Evolutionary conservation across 768 basidiomycete genomes (phyloP), one percentile per base, ranked within the genome.

Genomic region (Termitomyces sp.): DNA sequence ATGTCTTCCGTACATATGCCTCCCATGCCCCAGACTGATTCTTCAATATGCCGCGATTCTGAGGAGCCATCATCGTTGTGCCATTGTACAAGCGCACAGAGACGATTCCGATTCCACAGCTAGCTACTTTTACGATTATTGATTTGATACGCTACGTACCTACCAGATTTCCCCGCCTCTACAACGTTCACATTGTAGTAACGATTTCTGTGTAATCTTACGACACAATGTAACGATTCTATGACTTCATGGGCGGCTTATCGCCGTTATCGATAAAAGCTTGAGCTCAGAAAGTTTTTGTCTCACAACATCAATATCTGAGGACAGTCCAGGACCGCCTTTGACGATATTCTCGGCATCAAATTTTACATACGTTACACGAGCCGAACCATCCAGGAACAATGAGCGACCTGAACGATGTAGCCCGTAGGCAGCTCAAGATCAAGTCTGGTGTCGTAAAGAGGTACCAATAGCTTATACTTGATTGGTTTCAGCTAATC

Each of bases 371-470:
- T 38, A 19, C 22, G 22, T n/a, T 38, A 50, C 35, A 24, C 32
- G 12, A 50, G 24, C n/a, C 49, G 35, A 54, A 30, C 48, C 42
- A 21, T 11, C n/a, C 17, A 43, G 15, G 45, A 12, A 69, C 56
- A 35, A 83, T 83, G 80, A 78, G 70, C 63, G 80, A 84, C 60
- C 62, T 69, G 35, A 69, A 74, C 48, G 70, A 79, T 51, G 58
- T 51, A 28, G 64, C 83, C 47, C 77, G 77, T 49, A 79, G 81
- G 51, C 88, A 90, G 62, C 79, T 93, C 58, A 87, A 82, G 70
- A 93, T 92, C 75, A 91, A 90, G 72, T 63, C 83, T 5, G 83
- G 83, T 28, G 80, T 74, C 40, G 79, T 82, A 45, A 79, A 77
- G 67, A 77, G 90, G 90, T 91, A 34, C n/a, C 30, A 30, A 30